These are phyloP conservation scores for Colletotrichum tamarilloi DNA, from an alignment of 2,329 filamentous ascomycete genomes.

Conservation along the genomic window DNA sequence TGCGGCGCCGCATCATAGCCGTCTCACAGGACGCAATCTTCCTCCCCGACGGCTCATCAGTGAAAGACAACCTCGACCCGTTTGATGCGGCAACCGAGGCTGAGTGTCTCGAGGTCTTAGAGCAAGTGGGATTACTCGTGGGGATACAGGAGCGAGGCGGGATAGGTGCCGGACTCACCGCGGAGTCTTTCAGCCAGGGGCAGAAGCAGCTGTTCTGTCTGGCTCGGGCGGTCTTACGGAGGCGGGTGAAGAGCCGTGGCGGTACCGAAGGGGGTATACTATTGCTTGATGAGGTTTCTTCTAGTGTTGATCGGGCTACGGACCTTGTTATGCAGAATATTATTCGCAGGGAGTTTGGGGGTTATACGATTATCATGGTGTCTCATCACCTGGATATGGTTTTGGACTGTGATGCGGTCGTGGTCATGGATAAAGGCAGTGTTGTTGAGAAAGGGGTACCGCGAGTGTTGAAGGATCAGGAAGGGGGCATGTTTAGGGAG, in stretches of 20 bases:
- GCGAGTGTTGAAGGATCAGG: background rate
- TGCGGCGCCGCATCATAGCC: constrained; percentile 61
- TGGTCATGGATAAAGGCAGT: constrained; percentile 54
- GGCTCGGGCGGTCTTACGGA: constrained; percentile 65
- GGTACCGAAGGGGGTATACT: constrained; percentile 39
- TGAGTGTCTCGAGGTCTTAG: constrained; percentile 50
- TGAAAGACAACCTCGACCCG: constrained; percentile 57
- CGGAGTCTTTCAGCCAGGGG: constrained; percentile 64
- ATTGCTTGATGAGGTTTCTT: constrained; percentile 49
- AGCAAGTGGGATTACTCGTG: constrained; percentile 46
- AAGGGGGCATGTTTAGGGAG: constrained; percentile 13
- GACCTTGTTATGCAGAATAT: constrained; percentile 46
- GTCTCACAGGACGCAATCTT: constrained; percentile 67
- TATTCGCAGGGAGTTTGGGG: constrained; percentile 44
- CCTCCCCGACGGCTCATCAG: constrained; percentile 54
- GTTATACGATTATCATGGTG: constrained; percentile 59
- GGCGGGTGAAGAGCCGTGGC: constrained; percentile 41
- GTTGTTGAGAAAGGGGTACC: constrained; percentile 48
- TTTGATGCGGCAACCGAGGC: constrained; percentile 42
- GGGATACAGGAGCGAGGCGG: constrained; percentile 49
- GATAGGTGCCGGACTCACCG: constrained; percentile 51
- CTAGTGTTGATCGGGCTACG: constrained; percentile 47
- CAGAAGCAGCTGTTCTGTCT: constrained; percentile 74
- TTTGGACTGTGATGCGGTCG: constrained; percentile 56
- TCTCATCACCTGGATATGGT: constrained; percentile 56